Evolutionary conservation across 176 grass and related monocot genomes (phyloP), one percentile per base, ranked within the genome.

Genomic region (Triticum monococcum): DNA sequence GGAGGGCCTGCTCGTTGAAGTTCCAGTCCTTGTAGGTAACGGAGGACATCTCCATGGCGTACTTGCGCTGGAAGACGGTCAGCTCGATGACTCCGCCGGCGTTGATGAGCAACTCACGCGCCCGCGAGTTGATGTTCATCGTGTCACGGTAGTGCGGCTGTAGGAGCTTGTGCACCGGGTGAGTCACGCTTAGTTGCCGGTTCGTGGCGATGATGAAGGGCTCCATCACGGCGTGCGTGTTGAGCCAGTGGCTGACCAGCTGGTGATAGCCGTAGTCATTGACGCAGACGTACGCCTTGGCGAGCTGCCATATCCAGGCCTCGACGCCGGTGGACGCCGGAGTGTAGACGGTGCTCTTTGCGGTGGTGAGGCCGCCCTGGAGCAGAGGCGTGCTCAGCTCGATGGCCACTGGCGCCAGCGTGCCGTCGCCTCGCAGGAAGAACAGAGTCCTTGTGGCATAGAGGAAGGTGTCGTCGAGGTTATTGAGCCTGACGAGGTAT

Each of bases 171-270:
- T 75, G 6, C 43, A 75, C 72, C 7, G 41, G 43, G 43, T 75
- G 72, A 7, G 24, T 52, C 24, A 75, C 72, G 24, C 72, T 75
- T 14, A 75, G 72, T 43, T 75, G 72, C 43, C 72, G 23, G 43
- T 75, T 50, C 3, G 72, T 75, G 7, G 72, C 72, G 43, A 75
- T 75, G 7, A 74, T 13, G 12, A 74, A 74, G 1, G 71, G 71
- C 71, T 74, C 71, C 71, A 74, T 74, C 12, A 74, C 71, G 3
- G 71, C 71, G 40, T 74, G 71, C 12, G 71, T 74, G 38, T 74
- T 74, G 38, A 74, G 71, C 40, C 71, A 74, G 71, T 74, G 71
- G 71, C 38, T 74, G 71, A 74, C 43, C n/a, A 74, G 71, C 38
- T 74, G 71, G 71, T 74, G 71, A 40, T 40, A 74, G 5, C 71